Conservation (phyloP, 2,329 filamentous ascomycete genomes). For the Biscogniauxia marginata region DNA sequence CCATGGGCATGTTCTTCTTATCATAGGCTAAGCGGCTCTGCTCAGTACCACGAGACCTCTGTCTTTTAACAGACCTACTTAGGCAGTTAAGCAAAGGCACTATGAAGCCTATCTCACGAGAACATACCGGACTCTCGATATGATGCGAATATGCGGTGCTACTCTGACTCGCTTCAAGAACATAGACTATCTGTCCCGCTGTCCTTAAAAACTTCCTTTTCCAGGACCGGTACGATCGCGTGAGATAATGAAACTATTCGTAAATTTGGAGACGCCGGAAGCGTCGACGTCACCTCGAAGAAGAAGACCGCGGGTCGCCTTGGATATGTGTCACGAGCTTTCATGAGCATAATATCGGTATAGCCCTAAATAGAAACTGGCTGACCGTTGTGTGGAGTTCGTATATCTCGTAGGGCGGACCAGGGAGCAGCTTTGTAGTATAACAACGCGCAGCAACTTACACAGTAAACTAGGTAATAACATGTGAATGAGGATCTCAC, state of each 20-base stretch:
- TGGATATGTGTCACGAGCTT: not conserved
- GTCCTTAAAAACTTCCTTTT: not conserved
- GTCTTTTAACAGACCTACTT: not conserved
- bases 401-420: not conserved
- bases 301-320: not conserved
- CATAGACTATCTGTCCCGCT: not conserved
- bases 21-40: not conserved
- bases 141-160: not conserved
- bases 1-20: not conserved
- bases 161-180: not conserved
- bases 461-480: not conserved
- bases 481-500: not conserved
- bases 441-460: not conserved
- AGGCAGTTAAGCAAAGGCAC: not conserved
- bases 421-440: no score
- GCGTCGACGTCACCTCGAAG: not conserved
- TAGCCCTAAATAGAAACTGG: not conserved
- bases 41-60: not conserved
- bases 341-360: not conserved
- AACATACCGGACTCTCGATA: not conserved
- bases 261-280: not conserved
- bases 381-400: not conserved
- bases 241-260: not conserved
- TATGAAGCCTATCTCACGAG: not conserved
- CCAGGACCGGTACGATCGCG: not conserved